These are phyloP conservation scores for Daedalea quercina DNA, from an alignment of 768 basidiomycete genomes.

Conservation along the genomic window DNA sequence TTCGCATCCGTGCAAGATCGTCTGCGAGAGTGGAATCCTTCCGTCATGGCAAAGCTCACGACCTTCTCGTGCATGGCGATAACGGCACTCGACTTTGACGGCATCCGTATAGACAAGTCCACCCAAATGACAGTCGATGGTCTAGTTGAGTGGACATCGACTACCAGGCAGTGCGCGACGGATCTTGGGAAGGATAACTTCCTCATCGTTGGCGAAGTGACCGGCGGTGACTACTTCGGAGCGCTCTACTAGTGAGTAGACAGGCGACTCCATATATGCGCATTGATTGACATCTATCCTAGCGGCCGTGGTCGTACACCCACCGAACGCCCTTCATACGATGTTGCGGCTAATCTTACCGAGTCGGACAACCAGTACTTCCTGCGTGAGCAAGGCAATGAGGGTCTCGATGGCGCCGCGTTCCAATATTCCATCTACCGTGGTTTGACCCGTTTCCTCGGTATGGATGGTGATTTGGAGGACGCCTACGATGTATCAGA, in stretches of 20 bases:
- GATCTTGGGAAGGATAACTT: conserved; percentile 78
- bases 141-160: conserved; percentile 66
- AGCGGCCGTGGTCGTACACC: conserved; percentile 89
- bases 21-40: conserved; percentile 85
- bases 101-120: conserved; percentile 92
- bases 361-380: conserved; percentile 65
- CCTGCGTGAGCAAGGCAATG: conserved; percentile 55
- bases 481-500: conserved; percentile 80
- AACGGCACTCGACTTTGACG: conserved; percentile 84
- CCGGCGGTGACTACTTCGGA: conserved; percentile 89
- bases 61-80: conserved; percentile 83
- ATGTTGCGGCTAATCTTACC: conserved; percentile 62
- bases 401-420: conserved; percentile 71
- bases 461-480: conserved; percentile 92
- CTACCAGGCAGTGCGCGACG: conserved; percentile 69
- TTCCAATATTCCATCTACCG: conserved; percentile 97
- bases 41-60: conserved; percentile 72
- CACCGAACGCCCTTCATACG: conserved; percentile 54
- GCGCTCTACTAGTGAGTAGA: conserved; percentile 70
- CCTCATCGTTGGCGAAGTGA: conserved; percentile 89
- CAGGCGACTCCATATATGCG: not conserved
- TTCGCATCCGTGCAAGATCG: conserved; percentile 96
- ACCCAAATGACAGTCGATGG: conserved; percentile 87
- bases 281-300: not conserved
- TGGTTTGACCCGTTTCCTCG: conserved; percentile 76